These are phyloP conservation scores for Calonectria pseudoreteaudii DNA, from an alignment of 2,329 filamentous ascomycete genomes.

Conservation along the genomic window DNA sequence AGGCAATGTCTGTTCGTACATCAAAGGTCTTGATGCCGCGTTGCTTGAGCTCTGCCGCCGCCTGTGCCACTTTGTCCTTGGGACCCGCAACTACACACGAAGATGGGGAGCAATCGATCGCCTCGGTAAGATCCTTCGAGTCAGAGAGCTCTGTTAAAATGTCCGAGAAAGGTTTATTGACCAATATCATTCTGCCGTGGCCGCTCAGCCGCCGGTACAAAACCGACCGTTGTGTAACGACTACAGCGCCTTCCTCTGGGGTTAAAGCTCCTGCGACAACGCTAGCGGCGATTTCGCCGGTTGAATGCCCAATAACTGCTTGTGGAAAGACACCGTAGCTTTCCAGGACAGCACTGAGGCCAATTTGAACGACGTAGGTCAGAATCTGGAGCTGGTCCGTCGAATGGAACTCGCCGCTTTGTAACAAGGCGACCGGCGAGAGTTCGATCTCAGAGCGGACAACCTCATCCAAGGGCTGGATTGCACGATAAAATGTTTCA, in stretches of 20 bases:
- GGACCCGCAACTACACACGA: neutral
- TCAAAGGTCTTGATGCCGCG: neutral
- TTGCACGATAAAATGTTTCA: neutral
- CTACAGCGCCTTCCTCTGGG: neutral
- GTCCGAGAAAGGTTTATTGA: neutral
- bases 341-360: neutral
- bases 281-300: neutral
- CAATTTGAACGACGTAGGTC: neutral
- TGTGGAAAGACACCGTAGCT: neutral
- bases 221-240: neutral
- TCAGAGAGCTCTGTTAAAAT: neutral
- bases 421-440: neutral
- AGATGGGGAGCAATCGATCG: neutral
- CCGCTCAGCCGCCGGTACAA: neutral
- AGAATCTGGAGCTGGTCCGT: neutral
- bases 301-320: neutral
- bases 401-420: neutral
- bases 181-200: neutral
- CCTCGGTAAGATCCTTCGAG: neutral
- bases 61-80: neutral
- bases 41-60: neutral
- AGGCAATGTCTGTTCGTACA: neutral
- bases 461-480: neutral
- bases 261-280: neutral
- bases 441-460: neutral